Evolutionary conservation across 2,329 filamentous ascomycete species (phyloP), one percentile per base, ranked within the genome.

Genomic region (Ceratocystis diversiconidia): DNA sequence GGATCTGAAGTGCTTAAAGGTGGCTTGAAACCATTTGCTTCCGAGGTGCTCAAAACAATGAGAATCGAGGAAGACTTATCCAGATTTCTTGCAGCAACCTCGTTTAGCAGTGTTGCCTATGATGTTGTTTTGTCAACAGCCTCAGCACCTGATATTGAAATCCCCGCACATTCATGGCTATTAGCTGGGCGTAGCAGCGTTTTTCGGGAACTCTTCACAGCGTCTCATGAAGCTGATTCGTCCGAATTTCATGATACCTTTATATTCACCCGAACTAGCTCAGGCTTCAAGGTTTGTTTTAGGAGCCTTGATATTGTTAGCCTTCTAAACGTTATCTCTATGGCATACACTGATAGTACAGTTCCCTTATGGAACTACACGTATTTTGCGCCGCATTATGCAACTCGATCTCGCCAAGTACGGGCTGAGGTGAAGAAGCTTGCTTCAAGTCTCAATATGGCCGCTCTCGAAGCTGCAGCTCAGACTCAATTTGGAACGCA

Each of bases 341-440:
- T 90, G 71, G 73, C 87, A 6, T 97, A 97, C 73, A 86, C 85
- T 5, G 94, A 97, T 72, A 79, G 79, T 3, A 77, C 92, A 17
- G 80, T 96, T 41, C 90, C 94, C 67, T 88, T 92, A 19, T 97
- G 94, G 94, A 89, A 92, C 69, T 86, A 88, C 68, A 86, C 86
- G 3, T 83, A 82, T 5, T 82, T 85, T 68, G 82, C 84, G 22
- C 82, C 85, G 2, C 76, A 82, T 10, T 78, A 87, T 72, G 86
- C 89, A 0, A 81, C 83, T 70, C 82, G 88, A 50, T 95, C 90
- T 73, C 87, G 91, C 28, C 85, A 92, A 71, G 81, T 95, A 19
- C 86, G 92, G 22, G 81, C 79, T 0, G 92, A 97, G 72, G 77
- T 97, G n/a, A 94, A 96, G 86, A 92, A 85, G 69, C 71, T 92